Evolutionary conservation across 176 grass and related monocot species (phyloP).

Genomic region (Zoysia japonica): DNA sequence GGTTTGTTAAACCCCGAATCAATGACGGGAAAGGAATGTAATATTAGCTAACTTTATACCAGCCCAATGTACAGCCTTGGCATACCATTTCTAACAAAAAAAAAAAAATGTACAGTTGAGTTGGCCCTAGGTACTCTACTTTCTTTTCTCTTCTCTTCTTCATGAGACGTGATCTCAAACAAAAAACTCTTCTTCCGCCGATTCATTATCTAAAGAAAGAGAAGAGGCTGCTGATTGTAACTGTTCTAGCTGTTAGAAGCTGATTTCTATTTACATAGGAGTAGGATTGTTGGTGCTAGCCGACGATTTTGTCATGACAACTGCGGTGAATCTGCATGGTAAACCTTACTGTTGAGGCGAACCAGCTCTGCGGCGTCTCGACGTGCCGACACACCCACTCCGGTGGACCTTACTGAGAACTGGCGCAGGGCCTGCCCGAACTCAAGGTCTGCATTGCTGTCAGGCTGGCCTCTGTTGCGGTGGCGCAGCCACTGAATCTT

Average conservation of each 20-base stretch:
- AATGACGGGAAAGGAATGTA: too few relatives aligned
- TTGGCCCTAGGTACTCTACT: neutral
- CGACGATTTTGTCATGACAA: neutral
- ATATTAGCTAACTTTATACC: too few relatives aligned
- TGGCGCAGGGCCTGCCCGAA: slow-evolving; percentile 63
- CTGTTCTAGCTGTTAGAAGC: neutral
- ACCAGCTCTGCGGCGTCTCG: slow-evolving; percentile 47
- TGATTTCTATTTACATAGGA: slow-evolving; percentile 34
- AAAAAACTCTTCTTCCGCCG: too few relatives aligned
- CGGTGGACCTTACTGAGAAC: slow-evolving; percentile 69
- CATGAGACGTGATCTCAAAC: neutral
- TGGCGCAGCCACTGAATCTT: slow-evolving; percentile 69
- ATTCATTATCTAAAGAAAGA: too few relatives aligned
- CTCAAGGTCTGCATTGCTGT: slow-evolving; percentile 46
- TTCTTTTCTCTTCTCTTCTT: neutral
- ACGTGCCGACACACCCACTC: slow-evolving; percentile 76
- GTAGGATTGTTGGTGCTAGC: too few relatives aligned
- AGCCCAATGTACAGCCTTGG: too few relatives aligned
- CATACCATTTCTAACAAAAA: neutral
- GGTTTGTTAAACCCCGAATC: too few relatives aligned
- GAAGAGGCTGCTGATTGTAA: too few relatives aligned
- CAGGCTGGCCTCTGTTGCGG: slow-evolving; percentile 34
- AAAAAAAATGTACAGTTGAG: neutral
- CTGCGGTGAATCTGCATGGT: slow-evolving; percentile 30
- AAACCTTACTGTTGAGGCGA: slow-evolving; percentile 46